Conservation (phyloP, 2,329 filamentous ascomycete genomes). For the Talaromyces atroroseus region DNA sequence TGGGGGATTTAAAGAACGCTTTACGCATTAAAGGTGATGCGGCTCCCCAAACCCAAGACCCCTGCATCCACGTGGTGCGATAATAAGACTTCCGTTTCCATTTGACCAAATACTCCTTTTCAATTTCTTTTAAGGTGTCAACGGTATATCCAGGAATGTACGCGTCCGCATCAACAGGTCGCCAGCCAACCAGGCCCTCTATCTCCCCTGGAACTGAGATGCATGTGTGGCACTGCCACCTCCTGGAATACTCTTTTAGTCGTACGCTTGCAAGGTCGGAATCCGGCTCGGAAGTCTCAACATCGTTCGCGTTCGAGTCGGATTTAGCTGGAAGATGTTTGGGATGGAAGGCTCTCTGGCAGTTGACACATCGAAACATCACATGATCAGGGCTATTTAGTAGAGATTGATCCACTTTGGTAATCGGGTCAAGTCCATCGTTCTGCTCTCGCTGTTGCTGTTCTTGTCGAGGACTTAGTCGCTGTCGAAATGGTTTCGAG, state of each 20-base stretch:
- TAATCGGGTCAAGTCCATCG: conserved; percentile 69
- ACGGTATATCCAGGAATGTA: conserved; percentile 51
- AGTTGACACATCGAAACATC: conserved; percentile 75
- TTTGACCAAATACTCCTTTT: conserved; percentile 90
- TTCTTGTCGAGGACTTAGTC: conserved; percentile 71
- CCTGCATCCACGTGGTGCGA: conserved; percentile 79
- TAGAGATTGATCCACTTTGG: conserved; percentile 54
- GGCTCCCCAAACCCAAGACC: conserved; percentile 79
- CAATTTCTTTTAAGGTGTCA: conserved; percentile 60
- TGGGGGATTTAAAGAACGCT: conserved; percentile 67
- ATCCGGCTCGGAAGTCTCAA: conserved; percentile 13
- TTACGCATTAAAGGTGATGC: conserved; percentile 59
- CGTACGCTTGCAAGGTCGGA: conserved; percentile 51
- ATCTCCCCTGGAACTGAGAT: conserved; percentile 60
- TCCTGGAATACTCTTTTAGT: conserved; percentile 64
- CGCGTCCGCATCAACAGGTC: conserved; percentile 57
- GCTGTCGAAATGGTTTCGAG: conserved; percentile 69
- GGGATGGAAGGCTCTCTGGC: conserved; percentile 75
- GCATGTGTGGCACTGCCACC: conserved; percentile 80
- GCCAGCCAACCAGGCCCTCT: conserved; percentile 80
- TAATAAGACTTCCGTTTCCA: conserved; percentile 79
- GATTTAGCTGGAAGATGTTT: conserved; percentile 64
- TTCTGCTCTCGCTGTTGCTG: conserved; percentile 78
- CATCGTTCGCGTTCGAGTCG: conserved; percentile 10
- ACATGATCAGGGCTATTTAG: conserved; percentile 72